Evolutionary conservation across 2,329 filamentous ascomycete species (phyloP), one percentile per base, ranked within the genome.

Genomic region (Aspergillus felis): DNA sequence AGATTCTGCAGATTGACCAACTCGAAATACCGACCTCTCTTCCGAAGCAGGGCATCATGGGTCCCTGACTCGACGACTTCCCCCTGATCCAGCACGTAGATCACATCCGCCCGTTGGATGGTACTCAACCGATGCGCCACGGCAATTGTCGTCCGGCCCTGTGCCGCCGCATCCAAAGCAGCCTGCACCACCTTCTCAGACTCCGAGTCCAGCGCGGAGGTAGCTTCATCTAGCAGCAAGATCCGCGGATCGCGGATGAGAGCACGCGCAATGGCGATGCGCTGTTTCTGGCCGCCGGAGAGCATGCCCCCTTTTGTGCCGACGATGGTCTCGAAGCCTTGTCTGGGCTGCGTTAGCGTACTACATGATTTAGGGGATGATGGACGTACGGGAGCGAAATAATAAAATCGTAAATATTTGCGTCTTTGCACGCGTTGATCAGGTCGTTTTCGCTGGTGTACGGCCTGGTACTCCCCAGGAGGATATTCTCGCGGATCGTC

Each of bases 31-130:
- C 88, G 81, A 3, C 89, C 89, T 61, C 86, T 85, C 70, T 80
- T 82, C 63, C 80, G 82, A 82, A 90, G 86, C 66, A 93, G 71
- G 69, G 91, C 89, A 0, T 78, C 67, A 70, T 97, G 93, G 7
- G 86, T 91, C 4, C 93, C 93, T 64, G 84, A 83, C 78, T 97
- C 93, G 1, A 95, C 89, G 46, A 97, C 85, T 58, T 85, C 83
- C 7, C 93, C 94, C 66, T 90, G 87, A 72, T 97, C 92, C 71
- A 97, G 94, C n/a, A 97, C 93, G 63, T 95, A 97, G 66, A 97
- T 97, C 51, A 93, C 78, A 71, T 97, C 93, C 0, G 93, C 93
- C 72, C 93, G 92, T 71, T 96, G 92, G 59, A 97, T 97, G 0
- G 94, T 97, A 68, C 87, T 91, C 5, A 99, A 79, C 24, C 94